Base-by-base conservation (phyloP, 192 early-diverging fungal genomes). In the Gaertneriomyces sp. region DNA sequence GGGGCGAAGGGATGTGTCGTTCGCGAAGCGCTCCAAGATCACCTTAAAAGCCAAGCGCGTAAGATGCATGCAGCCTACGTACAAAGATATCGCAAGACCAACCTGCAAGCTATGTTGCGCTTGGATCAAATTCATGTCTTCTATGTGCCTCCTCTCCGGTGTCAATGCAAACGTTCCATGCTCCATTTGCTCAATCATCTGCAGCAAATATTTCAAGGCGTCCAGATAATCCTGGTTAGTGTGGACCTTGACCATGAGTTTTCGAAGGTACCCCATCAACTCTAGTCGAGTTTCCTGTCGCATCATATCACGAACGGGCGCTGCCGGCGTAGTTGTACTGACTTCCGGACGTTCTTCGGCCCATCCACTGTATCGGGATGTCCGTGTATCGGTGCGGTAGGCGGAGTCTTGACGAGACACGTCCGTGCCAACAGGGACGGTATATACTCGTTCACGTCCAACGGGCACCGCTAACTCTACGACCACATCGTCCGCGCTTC, bases 81-180 rank as follows among this genome's bases (percentile, higher is more conserved):
- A 1, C 9, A 42, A 67, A 12, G 10, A 12, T 12, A 49, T 49
- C 1, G 47, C 2, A 49, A 49, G 47, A 49, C 70, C 7, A 42
- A 75, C 73, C 73, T 76, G 60, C 54, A 75, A 61, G 7, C 69
- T 64, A 9, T 58, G 10, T 41, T 42, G 25, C 6, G 72, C 72
- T 43, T 45, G 58, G 14, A 33, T 38, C 19, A 75, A 10, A 63
- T 75, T 68, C 42, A 71, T 54, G 43, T 74, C 72, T 33, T 33
- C 25, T 33, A 33, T 33, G 25, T 33, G 25, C 2, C 25, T 33
- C 25, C 25, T 33, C 25, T 33, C 25, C 25, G 25, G 25, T 33
- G 25, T 33, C 25, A 33, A 33, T 33, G 25, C 25, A 33, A 33
- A 33, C 25, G 25, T 33, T 20, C 12, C 46, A 56, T 45, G 41